A percentile compares a stretch with the other conserved stretches of the same genome.
These are phyloP conservation scores for Sporisorium iseilematis-ciliati DNA, from an alignment of 1,284 basidiomycete species.

Conservation along the genomic window DNA sequence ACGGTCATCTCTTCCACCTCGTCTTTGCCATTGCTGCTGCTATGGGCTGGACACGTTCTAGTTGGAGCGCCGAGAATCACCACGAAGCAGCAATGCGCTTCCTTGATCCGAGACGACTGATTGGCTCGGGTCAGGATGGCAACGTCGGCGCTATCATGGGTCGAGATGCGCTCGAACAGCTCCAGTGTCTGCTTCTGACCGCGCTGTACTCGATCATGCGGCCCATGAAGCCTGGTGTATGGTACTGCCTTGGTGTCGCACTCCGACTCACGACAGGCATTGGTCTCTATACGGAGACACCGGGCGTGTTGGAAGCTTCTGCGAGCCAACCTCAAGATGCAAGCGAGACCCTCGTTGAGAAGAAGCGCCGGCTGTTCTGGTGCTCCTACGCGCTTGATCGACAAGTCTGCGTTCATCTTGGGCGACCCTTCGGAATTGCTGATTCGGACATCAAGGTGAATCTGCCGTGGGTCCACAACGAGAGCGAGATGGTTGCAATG, in stretches of 20 bases:
- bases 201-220: constrained; percentile 56
- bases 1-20: constrained; percentile 54
- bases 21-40: constrained; percentile 53
- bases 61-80: constrained; percentile 50
- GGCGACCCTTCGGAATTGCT: constrained; percentile 49
- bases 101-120: constrained; percentile 38
- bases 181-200: constrained; percentile 47
- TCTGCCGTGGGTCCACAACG: constrained; percentile 43
- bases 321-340: constrained; percentile 16
- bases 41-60: constrained; percentile 49
- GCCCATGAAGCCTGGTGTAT: constrained; percentile 49
- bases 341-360: constrained; percentile 39
- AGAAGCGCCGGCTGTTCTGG: constrained; percentile 50
- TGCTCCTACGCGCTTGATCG: constrained; percentile 52
- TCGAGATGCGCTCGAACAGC: constrained; percentile 50
- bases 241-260: constrained; percentile 52
- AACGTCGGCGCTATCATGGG: constrained; percentile 54
- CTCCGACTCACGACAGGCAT: constrained; percentile 50
- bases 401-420: constrained; percentile 51
- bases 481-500: constrained; percentile 31
- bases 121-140: constrained; percentile 26
- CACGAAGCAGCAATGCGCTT: constrained; percentile 56
- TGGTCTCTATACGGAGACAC: constrained; percentile 43
- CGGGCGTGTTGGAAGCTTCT: constrained; percentile 36
- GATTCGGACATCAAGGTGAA: constrained; percentile 52